Base-by-base conservation (phyloP, 169 alveolate species). In the Plasmodium billcollinsi region DNA sequence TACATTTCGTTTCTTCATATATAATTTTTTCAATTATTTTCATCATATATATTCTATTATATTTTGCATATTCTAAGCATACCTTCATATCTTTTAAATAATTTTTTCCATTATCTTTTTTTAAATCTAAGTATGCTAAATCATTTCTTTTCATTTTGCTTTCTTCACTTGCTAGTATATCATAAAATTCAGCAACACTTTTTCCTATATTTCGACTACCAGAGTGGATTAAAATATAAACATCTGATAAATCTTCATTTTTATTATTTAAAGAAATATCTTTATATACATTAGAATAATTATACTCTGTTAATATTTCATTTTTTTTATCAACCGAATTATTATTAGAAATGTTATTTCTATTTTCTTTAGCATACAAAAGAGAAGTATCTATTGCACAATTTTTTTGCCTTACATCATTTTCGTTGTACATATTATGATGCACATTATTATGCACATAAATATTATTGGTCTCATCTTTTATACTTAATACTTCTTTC, bases 151-250 rank as follows among this genome's bases (percentile, higher is more conserved):
- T 73, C 72, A 83, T 88, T 8, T 80, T 71, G 21, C 86, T 85
- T 86, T 86, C 89, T 73, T 85, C 72, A 43, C 92, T 80, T 11
- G 95, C 94, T 65, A 80, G 18, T 47, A 62, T 71, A 39, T 94
- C 95, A 86, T 94, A 94, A 63, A 89, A 88, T 47, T 92, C 95
- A 14, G 96, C 96, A 4, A 93, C 90, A n/a, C 85, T 89, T 59
- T 94, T 94, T 49, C 96, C 96, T 45, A 94, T 86, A 66, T 94
- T 91, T 20, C 96, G 65, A 52, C 95, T 92, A 14, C 96, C 96
- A 2, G 95, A 92, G 66, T 94, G 96, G 65, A 94, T 93, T 93
- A 94, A 70, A 85, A 94, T 88, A 93, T 94, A 94, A 8, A 94
- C 83, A 21, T 88, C 90, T 26, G 92, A 92, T 76, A 74, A 88